Evolutionary conservation across 1,284 basidiomycete species (phyloP), one percentile per base, ranked within the genome.

Genomic region (Farysia itapuensis): DNA sequence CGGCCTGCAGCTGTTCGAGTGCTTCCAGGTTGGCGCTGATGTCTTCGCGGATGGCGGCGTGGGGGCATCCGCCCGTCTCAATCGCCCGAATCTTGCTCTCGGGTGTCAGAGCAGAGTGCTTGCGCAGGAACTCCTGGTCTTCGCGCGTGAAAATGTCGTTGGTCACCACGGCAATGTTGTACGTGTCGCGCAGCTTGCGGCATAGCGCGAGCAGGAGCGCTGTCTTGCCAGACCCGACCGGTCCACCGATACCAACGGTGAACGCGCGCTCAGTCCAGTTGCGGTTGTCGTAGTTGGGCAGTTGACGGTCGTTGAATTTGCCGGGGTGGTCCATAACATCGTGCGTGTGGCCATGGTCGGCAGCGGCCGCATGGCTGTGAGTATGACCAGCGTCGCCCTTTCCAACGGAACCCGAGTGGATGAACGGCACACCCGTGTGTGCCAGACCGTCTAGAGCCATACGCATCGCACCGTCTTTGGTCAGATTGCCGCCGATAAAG

Each of bases 151-250:
- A 67, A 39, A 75, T 70, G 45, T 81, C 67, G 45, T 76, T 76
- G 12, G 74, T 76, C 2, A 76, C 72, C 4, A 74, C 68, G 87
- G 91, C 92, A 38, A 98, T 88, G 78, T 98, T 97, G 78, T 88
- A 89, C 57, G 86, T 82, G 31, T 85, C 84, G 43, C 94, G 83
- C 39, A 98, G 81, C 39, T 82, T 83, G 70, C 86, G 83, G 78
- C 95, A 98, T n/a, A 98, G 82, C 0, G 89, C 90, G 31, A 98
- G 84, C 0, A 93, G 88, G 48, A 98, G 79, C 0, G 94, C 94
- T 0, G 94, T 98, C 81, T 98, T 97, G 12, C 95, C 95, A 1
- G 92, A 95, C 11, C 95, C 95, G 16, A 98, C 94, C 1, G 94
- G 74, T 2, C 93, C 94, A 71, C 94, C 94, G 49, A 97, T 97